These are phyloP conservation scores for Clavispora carvajalis DNA, from an alignment of 805 yeast genomes.

Conservation along the genomic window DNA sequence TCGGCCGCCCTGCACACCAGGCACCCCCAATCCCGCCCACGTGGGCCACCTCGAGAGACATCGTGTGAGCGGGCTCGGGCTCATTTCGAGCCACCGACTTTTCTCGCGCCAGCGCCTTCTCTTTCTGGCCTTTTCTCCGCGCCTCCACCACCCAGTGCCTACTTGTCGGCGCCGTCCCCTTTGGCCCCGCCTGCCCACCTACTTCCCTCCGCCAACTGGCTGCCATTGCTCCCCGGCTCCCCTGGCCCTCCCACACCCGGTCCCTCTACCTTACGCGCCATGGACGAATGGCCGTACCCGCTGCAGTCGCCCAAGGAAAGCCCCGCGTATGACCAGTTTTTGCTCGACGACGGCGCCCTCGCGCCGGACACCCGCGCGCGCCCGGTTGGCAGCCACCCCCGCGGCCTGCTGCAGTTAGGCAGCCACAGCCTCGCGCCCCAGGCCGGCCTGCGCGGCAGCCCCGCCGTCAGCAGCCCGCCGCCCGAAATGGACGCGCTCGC, in stretches of 20 bases:
- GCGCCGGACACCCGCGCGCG: not conserved
- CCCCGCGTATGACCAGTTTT: constrained; percentile 6
- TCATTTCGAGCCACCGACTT: too few relatives aligned
- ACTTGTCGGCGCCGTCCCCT: too few relatives aligned
- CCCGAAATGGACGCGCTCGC: not conserved
- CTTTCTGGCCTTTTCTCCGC: not conserved
- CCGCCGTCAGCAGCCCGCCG: not conserved
- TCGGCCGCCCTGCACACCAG: too few relatives aligned
- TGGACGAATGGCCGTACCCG: not conserved
- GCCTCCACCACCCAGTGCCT: too few relatives aligned
- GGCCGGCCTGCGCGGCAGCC: too few relatives aligned
- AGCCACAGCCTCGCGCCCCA: too few relatives aligned
- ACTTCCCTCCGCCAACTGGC: too few relatives aligned
- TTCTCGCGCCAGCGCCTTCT: not conserved
- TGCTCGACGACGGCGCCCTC: constrained; percentile 9
- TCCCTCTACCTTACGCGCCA: not conserved
- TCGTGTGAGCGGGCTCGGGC: not conserved
- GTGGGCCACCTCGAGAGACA: too few relatives aligned
- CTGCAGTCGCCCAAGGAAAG: not conserved
- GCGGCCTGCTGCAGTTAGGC: not conserved
- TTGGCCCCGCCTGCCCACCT: too few relatives aligned
- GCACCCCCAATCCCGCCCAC: too few relatives aligned
- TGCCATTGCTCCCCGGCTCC: too few relatives aligned
- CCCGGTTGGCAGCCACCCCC: not conserved
- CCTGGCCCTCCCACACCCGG: too few relatives aligned